Conservation (phyloP, 345 rosid genomes). For the Schrenkiella parvula region DNA sequence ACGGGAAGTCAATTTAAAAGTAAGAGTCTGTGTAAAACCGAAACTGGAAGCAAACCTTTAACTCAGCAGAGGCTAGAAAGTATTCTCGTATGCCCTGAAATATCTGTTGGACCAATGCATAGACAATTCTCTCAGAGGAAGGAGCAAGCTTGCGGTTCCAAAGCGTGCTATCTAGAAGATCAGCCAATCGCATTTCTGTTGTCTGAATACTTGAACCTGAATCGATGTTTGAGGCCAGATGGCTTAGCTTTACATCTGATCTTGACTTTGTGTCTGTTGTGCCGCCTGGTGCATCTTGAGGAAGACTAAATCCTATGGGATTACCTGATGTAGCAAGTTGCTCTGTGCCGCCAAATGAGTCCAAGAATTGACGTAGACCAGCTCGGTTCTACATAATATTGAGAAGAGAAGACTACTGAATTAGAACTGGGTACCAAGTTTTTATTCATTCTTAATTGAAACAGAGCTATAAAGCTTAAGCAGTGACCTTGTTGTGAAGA, state of each 20-base stretch:
- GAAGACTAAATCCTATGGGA: constrained; percentile 39
- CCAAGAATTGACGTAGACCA: constrained; percentile 79
- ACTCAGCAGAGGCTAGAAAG: constrained; percentile 86
- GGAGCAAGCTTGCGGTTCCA: constrained; percentile 92
- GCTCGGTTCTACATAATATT: constrained; percentile 63
- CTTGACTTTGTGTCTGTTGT: constrained; percentile 56
- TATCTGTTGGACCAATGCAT: constrained; percentile 91
- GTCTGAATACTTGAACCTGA: constrained; percentile 58
- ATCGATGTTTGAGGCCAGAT: constrained; percentile 65
- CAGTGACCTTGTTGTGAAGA: constrained; percentile 82
- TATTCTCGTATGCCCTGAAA: constrained; percentile 91
- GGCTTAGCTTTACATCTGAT: constrained; percentile 77
- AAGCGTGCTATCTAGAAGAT: constrained; percentile 83
- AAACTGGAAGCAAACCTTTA: constrained; percentile 56
- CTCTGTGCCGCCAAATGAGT: constrained; percentile 80
- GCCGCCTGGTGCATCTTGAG: constrained; percentile 52
- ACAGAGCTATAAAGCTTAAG: neutral
- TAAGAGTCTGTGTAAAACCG: neutral
- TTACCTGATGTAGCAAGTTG: constrained; percentile 45
- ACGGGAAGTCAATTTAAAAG: neutral
- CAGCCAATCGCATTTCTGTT: constrained; percentile 84
- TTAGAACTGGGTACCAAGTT: constrained; percentile 1
- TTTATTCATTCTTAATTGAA: neutral
- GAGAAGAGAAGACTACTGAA: neutral
- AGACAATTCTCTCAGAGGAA: constrained; percentile 90